Conservation (phyloP, 164 flowering plant species). For the Vitis riparia region DNA sequence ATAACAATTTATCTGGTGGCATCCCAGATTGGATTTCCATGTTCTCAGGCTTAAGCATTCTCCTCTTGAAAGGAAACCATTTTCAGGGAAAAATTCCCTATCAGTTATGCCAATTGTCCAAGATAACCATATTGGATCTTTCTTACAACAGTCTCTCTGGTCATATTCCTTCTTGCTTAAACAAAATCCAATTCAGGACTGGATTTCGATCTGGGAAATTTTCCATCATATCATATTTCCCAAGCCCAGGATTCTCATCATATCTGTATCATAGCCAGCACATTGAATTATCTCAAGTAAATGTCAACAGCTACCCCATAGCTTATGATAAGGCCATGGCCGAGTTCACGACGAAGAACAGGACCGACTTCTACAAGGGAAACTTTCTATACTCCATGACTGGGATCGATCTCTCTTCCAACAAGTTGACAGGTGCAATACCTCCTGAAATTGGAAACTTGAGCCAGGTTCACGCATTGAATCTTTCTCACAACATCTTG, state of each 20-base stretch:
- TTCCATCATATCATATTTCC: background rate
- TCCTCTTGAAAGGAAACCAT: constrained; percentile 4
- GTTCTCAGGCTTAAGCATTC: background rate
- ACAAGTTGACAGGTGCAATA: constrained; percentile 4
- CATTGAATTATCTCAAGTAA: too few species aligned
- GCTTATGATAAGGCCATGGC: background rate
- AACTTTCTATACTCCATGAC: background rate
- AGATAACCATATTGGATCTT: constrained; percentile 9
- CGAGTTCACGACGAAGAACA: background rate
- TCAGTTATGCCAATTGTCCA: constrained; percentile 6
- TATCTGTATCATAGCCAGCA: background rate
- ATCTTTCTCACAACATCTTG: constrained; percentile 4
- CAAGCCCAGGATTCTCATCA: background rate
- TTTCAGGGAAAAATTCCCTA: constrained; percentile 11
- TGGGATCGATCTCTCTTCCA: constrained; percentile 2
- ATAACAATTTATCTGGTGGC: constrained; percentile 5
- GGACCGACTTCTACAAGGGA: background rate
- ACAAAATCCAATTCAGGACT: background rate
- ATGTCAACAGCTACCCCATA: background rate
- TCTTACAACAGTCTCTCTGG: constrained; percentile 11
- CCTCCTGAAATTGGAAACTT: constrained; percentile 3
- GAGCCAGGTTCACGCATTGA: background rate
- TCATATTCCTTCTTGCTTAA: constrained; percentile 1
- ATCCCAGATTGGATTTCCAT: background rate
- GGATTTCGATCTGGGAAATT: background rate